A percentile compares a stretch with the other conserved stretches of the same genome.
Evolutionary conservation across 2,329 filamentous ascomycete species (phyloP).

Genomic region (Epichloe aotearoae): DNA sequence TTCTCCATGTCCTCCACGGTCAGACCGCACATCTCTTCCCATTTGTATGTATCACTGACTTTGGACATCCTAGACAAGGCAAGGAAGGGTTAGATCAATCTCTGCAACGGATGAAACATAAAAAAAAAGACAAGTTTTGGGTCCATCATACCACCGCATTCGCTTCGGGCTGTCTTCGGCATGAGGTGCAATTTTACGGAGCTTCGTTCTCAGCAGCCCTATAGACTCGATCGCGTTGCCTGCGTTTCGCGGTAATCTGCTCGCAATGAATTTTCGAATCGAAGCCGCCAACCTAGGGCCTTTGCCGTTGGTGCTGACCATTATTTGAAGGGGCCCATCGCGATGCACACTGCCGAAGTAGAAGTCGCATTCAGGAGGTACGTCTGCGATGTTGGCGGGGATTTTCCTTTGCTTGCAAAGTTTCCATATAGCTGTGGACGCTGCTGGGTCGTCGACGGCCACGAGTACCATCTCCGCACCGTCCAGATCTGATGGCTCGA

Average conservation of each 20-base stretch:
- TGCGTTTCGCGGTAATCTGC: slow-evolving; percentile 59
- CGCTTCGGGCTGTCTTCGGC: slow-evolving; percentile 66
- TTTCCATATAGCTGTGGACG: slow-evolving; percentile 86
- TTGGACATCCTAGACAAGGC: slow-evolving; percentile 62
- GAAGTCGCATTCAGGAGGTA: slow-evolving; percentile 93
- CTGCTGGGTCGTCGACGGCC: slow-evolving; percentile 83
- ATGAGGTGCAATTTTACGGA: slow-evolving; percentile 63
- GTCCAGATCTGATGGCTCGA: slow-evolving; percentile 78
- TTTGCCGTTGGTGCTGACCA: slow-evolving; percentile 98
- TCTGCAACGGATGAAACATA: not conserved
- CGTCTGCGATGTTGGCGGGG: slow-evolving; percentile 91
- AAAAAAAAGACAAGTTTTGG: not conserved
- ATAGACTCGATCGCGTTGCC: slow-evolving; percentile 79
- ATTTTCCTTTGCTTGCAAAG: slow-evolving; percentile 76
- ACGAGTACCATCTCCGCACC: slow-evolving; percentile 76
- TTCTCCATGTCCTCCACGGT: slow-evolving; percentile 72
- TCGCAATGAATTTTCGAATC: slow-evolving; percentile 71
- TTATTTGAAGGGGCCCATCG: slow-evolving; percentile 90
- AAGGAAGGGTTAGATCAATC: not conserved
- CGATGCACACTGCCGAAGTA: slow-evolving; percentile 96
- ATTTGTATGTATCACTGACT: slow-evolving; percentile 75
- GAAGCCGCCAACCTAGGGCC: slow-evolving; percentile 83
- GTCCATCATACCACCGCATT: slow-evolving; percentile 63
- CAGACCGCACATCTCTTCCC: slow-evolving; percentile 75
- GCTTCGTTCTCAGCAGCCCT: slow-evolving; percentile 62